Percentiles rank a stretch among this genome's conserved stretches.
Evolutionary conservation across 2,329 filamentous ascomycete genomes (phyloP).

Genomic region (Sporothrix phasma): DNA sequence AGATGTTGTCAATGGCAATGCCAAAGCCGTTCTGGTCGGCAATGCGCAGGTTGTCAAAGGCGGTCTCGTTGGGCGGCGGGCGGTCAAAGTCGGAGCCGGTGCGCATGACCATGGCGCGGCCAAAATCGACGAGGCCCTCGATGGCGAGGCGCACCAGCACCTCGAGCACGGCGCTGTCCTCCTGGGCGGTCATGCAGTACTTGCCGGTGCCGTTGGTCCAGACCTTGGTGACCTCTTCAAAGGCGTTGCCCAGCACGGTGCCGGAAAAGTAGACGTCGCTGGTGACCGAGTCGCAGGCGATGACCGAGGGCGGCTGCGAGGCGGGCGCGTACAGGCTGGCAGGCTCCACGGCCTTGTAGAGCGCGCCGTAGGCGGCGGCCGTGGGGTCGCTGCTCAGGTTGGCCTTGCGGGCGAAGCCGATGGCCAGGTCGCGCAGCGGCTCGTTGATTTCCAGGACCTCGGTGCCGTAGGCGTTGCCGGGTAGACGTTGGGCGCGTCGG

Average conservation of each 20-base stretch:
- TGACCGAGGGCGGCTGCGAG: conserved; percentile 41
- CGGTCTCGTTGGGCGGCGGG: conserved; percentile 46
- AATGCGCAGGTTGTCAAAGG: conserved; percentile 50
- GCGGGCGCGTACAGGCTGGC: conserved; percentile 33
- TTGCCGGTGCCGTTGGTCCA: conserved; percentile 58
- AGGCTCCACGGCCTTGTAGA: conserved; percentile 33
- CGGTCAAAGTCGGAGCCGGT: conserved; percentile 63
- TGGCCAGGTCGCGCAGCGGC: conserved; percentile 44
- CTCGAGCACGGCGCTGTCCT: conserved; percentile 61
- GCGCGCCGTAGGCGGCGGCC: conserved; percentile 43
- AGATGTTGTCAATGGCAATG: conserved; percentile 57
- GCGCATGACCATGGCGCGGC: conserved; percentile 57
- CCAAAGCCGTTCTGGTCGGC: conserved; percentile 53
- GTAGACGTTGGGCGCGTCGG: conserved; percentile 43
- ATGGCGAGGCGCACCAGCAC: conserved; percentile 51
- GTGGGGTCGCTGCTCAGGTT: conserved; percentile 41
- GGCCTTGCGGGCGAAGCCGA: conserved; percentile 39
- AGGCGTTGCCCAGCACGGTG: conserved; percentile 47
- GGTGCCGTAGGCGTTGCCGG: conserved; percentile 54
- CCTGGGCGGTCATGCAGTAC: conserved; percentile 64
- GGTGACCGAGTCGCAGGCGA: conserved; percentile 58
- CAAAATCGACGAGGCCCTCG: conserved; percentile 52
- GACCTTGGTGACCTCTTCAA: conserved; percentile 52
- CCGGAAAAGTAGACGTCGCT: conserved; percentile 65
- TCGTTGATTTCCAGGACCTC: conserved; percentile 60